phyloP scores from a whole-genome alignment of 257 asterid genomes.

The Plantago ovata region DNA sequence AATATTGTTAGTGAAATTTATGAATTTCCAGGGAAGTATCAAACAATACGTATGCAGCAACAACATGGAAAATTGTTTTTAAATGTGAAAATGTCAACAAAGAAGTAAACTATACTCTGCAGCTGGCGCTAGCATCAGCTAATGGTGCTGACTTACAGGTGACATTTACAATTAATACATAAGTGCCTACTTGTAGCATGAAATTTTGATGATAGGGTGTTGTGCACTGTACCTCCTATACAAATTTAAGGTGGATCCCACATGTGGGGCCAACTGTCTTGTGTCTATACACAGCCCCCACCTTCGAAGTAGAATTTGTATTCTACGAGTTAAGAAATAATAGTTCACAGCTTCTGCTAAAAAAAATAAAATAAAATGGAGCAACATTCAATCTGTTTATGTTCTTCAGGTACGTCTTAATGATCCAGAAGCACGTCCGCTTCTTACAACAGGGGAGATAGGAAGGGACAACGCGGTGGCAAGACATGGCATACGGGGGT shows the following conservation, averaged over 20 bases:
- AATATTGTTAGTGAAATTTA: too few species aligned
- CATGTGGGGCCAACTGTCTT: too few species aligned
- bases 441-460: conserved; percentile 34
- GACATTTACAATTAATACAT: conserved; percentile 1
- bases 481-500: conserved; percentile 56
- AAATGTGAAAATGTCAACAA: conserved; percentile 21
- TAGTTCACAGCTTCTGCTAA: too few species aligned
- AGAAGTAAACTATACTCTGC: conserved; percentile 55
- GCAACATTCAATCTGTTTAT: background rate
- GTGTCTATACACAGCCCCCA: too few species aligned
- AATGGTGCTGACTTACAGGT: conserved; percentile 49
- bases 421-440: conserved; percentile 25
- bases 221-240: too few species aligned
- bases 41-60: conserved; percentile 20
- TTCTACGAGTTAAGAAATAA: too few species aligned
- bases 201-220: too few species aligned
- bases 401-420: conserved; percentile 43
- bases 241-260: too few species aligned
- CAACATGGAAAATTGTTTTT: conserved; percentile 65
- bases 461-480: conserved; percentile 61
- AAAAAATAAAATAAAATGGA: too few species aligned
- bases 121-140: conserved; percentile 68
- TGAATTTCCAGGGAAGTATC: conserved; percentile 33
- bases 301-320: too few species aligned
- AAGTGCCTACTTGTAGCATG: too few species aligned